Evolutionary conservation across 306 rosid species (phyloP), one percentile per base, ranked within the genome.

Genomic region (Comarum palustre): DNA sequence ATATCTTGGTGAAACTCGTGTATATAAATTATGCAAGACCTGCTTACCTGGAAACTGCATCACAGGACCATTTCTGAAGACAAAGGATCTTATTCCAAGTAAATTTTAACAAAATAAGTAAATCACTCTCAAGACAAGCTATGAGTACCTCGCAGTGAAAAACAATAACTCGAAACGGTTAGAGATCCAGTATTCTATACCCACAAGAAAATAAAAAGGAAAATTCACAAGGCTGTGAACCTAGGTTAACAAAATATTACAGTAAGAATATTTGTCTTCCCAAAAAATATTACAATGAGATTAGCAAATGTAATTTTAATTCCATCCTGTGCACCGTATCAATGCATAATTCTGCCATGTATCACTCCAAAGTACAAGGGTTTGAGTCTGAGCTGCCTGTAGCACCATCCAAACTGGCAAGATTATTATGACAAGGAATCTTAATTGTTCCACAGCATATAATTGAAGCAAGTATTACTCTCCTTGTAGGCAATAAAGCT

Each of bases 401-500:
- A 60, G 77, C 47, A 81, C 85, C 83, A 82, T 73, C 69, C 58
- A 79, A 72, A 83, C 81, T 76, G 85, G 90, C 87, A 41, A 39
- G 73, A 73, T 76, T 71, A 84, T 82, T 79, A 69, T 74, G 87
- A 74, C 72, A 76, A 62, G 62, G 72, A 79, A 78, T 65, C 75
- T 62, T 74, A 75, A 72, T 79, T 75, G 76, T 43, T 77, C 78
- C 68, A 66, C 34, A 41, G 38, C 79, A 64, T 36, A 32, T 63
- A 66, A 41, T 9, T 41, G 45, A 20, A 42, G 38, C 75, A 78
- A 52, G 38, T n/a, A 82, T 95, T 62, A 95, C 78, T 95, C 99
- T 29, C 99, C 93, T 85, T 91, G 99, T 46, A 91, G 85, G 80
- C 92, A 95, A 84, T 95, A 95, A 78, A 95, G 99, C 84, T 95